These are phyloP conservation scores for Gymnopus androsaceus DNA, from an alignment of 1,284 basidiomycete genomes.

Conservation along the genomic window DNA sequence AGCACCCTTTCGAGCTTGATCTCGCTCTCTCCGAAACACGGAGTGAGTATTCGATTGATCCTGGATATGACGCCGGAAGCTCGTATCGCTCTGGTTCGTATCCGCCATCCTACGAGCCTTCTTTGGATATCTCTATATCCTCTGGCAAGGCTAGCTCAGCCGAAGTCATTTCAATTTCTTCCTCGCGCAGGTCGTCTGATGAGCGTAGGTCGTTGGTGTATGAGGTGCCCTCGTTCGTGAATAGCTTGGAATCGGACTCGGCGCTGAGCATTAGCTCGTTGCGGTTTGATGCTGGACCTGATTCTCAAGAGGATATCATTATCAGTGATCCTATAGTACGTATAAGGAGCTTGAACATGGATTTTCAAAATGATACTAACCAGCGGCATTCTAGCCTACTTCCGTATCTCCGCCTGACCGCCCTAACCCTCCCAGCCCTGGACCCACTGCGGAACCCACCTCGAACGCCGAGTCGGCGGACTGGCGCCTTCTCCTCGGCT, in stretches of 20 bases:
- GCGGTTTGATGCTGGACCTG: background rate
- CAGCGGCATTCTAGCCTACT: too few species aligned
- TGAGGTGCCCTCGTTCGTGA: background rate
- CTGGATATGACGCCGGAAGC: constrained; percentile 2
- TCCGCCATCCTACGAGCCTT: background rate
- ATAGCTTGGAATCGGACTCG: too few species aligned
- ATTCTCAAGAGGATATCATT: background rate
- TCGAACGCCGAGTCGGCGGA: too few species aligned
- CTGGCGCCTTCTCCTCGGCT: too few species aligned
- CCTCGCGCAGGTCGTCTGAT: background rate
- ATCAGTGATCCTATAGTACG: background rate
- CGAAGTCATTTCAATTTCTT: constrained; percentile 4
- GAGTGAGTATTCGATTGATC: background rate
- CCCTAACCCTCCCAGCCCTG: too few species aligned
- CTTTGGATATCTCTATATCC: background rate
- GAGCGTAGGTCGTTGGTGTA: background rate
- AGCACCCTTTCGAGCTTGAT: background rate
- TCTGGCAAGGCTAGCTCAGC: background rate
- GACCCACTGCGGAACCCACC: too few species aligned
- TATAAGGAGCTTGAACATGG: background rate
- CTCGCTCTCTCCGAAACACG: background rate
- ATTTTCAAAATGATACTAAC: background rate
- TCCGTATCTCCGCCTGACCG: too few species aligned
- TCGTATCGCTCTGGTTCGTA: background rate
- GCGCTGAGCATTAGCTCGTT: constrained; percentile 5